Evolutionary conservation across 345 rosid genomes (phyloP).

Genomic region (Eucalyptus tenuipes): DNA sequence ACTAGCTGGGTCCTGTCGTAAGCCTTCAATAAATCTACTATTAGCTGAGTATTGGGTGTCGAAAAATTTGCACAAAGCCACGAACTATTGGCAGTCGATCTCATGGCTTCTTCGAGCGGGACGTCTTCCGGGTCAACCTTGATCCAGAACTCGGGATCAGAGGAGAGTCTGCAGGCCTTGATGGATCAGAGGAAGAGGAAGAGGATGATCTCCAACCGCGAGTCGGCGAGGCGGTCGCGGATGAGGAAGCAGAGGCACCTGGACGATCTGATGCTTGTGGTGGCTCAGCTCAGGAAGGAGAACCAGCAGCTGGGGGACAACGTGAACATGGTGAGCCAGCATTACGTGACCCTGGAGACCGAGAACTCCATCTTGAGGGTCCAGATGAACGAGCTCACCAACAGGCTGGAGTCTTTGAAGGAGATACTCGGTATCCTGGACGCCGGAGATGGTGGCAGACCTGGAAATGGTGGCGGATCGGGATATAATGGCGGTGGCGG

Average conservation of each 20-base stretch:
- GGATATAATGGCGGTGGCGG: not conserved
- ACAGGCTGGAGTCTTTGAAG: slow-evolving; percentile 60
- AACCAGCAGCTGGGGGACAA: slow-evolving; percentile 46
- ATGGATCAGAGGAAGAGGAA: slow-evolving; percentile 87
- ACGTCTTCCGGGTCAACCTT: slow-evolving; percentile 48
- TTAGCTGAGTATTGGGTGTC: not conserved
- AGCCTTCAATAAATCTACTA: not conserved
- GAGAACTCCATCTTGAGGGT: slow-evolving; percentile 74
- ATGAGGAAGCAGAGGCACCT: slow-evolving; percentile 87
- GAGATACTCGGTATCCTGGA: slow-evolving; percentile 38
- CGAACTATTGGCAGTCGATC: not conserved
- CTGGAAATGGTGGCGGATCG: not conserved
- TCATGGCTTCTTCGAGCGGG: slow-evolving; percentile 69
- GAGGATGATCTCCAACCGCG: slow-evolving; percentile 88
- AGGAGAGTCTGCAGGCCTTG: slow-evolving; percentile 32
- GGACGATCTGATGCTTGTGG: slow-evolving; percentile 65
- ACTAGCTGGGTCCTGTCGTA: not conserved
- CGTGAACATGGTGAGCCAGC: slow-evolving; percentile 45
- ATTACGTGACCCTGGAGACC: slow-evolving; percentile 44
- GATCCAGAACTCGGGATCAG: slow-evolving; percentile 58
- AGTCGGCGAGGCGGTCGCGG: slow-evolving; percentile 92
- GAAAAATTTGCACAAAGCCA: not conserved
- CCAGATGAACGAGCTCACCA: slow-evolving; percentile 52
- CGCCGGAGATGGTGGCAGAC: not conserved
- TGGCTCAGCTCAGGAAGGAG: slow-evolving; percentile 35